A percentile compares a stretch with the other conserved stretches of the same genome.
These are phyloP conservation scores for Oleoguttula mirabilis DNA, from an alignment of 495 filamentous ascomycete species.

Conservation along the genomic window DNA sequence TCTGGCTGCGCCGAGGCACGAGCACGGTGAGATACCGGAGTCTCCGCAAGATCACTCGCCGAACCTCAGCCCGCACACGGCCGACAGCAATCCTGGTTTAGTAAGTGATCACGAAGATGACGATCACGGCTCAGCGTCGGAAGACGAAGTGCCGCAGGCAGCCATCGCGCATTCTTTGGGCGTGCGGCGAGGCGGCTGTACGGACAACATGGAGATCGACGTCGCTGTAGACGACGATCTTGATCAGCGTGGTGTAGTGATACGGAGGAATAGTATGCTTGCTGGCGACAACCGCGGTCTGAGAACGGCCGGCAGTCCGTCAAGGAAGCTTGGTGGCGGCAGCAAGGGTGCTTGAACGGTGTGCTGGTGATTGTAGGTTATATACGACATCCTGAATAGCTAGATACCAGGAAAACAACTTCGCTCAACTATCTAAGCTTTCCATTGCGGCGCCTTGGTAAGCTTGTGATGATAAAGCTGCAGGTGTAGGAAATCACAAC, in stretches of 20 bases:
- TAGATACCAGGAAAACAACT: too few relatives aligned
- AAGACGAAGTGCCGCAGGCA: conserved; percentile 11
- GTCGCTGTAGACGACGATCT: conserved; percentile 16
- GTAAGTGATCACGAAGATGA: conserved; percentile 66
- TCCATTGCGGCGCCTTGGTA: too few relatives aligned
- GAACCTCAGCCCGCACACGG: conserved; percentile 64
- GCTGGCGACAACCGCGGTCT: background rate
- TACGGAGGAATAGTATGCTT: conserved; percentile 14
- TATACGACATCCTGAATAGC: too few relatives aligned
- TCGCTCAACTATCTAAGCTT: too few relatives aligned
- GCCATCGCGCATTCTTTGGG: conserved; percentile 2
- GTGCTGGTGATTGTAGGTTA: too few relatives aligned
- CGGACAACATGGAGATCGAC: conserved; percentile 19
- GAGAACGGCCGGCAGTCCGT: conserved; percentile 1
- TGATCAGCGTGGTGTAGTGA: conserved; percentile 13
- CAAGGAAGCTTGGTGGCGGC: background rate
- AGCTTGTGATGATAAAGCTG: too few relatives aligned
- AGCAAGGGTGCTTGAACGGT: background rate
- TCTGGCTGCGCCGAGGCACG: background rate
- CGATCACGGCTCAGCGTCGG: conserved; percentile 25
- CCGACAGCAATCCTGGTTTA: conserved; percentile 73
- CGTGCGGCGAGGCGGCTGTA: conserved; percentile 1
- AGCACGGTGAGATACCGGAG: conserved; percentile 19
- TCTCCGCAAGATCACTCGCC: conserved; percentile 29
- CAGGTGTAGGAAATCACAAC: too few relatives aligned